Evolutionary conservation across 805 yeast genomes (phyloP).

Genomic region (Sugiyamaella qingdaonensis): DNA sequence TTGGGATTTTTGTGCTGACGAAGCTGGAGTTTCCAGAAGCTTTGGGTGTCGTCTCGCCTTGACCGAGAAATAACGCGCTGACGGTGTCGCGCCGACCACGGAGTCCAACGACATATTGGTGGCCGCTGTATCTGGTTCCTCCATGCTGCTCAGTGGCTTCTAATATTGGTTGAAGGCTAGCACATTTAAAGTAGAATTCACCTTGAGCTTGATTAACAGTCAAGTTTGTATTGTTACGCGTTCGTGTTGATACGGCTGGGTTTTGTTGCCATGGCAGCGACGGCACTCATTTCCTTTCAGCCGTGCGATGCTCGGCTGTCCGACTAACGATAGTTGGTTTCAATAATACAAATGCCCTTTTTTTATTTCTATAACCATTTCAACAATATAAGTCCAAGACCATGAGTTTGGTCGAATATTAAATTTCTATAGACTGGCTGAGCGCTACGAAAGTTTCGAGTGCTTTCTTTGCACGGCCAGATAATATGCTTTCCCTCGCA

Average conservation of each 20-base stretch:
- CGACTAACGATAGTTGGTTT: no score
- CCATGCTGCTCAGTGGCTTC: not conserved
- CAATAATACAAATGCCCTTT: no score
- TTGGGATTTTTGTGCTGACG: slow-evolving; percentile 2
- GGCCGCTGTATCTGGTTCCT: not conserved
- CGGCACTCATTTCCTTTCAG: no score
- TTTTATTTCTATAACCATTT: no score
- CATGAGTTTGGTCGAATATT: not conserved
- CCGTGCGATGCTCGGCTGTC: no score
- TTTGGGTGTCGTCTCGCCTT: slow-evolving; percentile 6
- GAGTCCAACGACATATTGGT: not conserved
- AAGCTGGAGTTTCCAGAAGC: slow-evolving; percentile 10
- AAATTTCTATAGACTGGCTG: not conserved
- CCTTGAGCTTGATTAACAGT: no score
- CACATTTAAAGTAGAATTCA: no score
- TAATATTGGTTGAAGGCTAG: no score
- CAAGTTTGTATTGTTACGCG: no score
- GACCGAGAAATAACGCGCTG: not conserved
- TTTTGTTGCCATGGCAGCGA: no score
- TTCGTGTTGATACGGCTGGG: no score
- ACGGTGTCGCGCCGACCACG: slow-evolving; percentile 1
- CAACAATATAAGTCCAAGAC: no score
- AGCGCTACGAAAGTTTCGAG: slow-evolving; percentile 47
- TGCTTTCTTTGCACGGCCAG: slow-evolving; percentile 63
- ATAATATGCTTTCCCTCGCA: slow-evolving; percentile 63